Percentiles rank a stretch among this genome's conserved stretches.
These are phyloP conservation scores for Castanospermum australe DNA, from an alignment of 306 rosid species.

Conservation along the genomic window DNA sequence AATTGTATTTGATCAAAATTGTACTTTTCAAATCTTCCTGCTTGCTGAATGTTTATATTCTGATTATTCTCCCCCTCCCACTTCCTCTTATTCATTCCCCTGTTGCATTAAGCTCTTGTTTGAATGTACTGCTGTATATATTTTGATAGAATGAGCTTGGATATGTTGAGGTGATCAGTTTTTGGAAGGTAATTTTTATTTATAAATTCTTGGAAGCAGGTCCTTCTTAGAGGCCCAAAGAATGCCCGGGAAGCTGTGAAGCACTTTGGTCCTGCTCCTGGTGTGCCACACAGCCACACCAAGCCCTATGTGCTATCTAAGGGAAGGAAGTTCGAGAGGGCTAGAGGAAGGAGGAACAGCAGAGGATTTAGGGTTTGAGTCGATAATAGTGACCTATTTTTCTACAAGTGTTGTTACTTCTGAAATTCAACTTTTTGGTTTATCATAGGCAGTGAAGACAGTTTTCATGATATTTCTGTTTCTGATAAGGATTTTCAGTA, in stretches of 20 bases:
- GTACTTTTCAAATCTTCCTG: not conserved
- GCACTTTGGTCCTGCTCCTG: slow-evolving; percentile 88
- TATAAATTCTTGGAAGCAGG: slow-evolving; percentile 36
- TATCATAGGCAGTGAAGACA: not conserved
- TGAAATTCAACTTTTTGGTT: not conserved
- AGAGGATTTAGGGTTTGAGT: slow-evolving; percentile 64
- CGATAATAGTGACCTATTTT: not conserved
- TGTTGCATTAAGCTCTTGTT: not conserved
- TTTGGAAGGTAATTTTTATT: not conserved
- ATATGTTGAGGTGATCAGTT: not conserved
- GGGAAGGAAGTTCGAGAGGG: slow-evolving; percentile 82
- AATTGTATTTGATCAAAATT: not conserved
- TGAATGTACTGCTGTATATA: not conserved
- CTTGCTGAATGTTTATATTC: too few species aligned
- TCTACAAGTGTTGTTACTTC: not conserved
- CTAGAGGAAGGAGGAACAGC: slow-evolving; percentile 81
- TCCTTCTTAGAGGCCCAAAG: slow-evolving; percentile 79
- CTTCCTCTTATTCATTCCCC: too few species aligned
- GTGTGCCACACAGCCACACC: slow-evolving; percentile 84
- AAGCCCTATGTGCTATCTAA: slow-evolving; percentile 73
- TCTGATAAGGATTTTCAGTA: not conserved
- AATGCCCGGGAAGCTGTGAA: slow-evolving; percentile 81
- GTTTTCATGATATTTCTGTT: slow-evolving; percentile 6
- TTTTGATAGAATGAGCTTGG: not conserved
- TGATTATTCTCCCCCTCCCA: too few species aligned